A percentile compares a stretch with the other conserved stretches of the same genome.
phyloP scores from a whole-genome alignment of 805 yeast genomes.

The Candida nonsorbophila region DNA sequence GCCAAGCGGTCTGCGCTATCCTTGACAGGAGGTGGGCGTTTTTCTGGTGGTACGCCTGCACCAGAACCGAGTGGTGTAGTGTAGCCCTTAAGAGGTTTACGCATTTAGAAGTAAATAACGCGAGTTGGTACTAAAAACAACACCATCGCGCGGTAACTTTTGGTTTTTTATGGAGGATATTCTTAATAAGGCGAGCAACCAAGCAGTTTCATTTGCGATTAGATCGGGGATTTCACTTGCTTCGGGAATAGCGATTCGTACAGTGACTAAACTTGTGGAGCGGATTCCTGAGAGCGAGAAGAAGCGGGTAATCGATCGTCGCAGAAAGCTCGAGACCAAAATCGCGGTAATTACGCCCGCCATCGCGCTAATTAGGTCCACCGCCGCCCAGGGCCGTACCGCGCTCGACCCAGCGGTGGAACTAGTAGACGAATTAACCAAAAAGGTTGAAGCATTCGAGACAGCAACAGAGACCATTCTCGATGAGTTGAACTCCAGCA shows the following conservation, averaged over 20 bases:
- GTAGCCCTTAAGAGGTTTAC: constrained; percentile 33
- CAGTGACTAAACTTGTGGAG: constrained; percentile 53
- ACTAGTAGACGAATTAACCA: constrained; percentile 50
- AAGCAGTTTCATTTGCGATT: constrained; percentile 76
- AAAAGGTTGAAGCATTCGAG: constrained; percentile 56
- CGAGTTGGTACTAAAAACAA: constrained; percentile 1
- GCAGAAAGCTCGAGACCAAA: constrained; percentile 47
- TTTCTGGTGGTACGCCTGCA: constrained; percentile 56
- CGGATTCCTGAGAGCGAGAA: constrained; percentile 52
- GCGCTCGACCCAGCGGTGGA: constrained; percentile 49
- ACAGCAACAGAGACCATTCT: constrained; percentile 38
- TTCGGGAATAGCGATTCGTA: constrained; percentile 64
- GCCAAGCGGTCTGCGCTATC: constrained; percentile 50
- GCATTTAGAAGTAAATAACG: constrained; percentile 11
- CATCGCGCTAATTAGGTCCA: constrained; percentile 59
- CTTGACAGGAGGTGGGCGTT: constrained; percentile 48
- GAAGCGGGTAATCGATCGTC: constrained; percentile 33
- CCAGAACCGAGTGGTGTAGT: constrained; percentile 60
- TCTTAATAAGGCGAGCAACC: constrained; percentile 58
- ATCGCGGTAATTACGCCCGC: constrained; percentile 60
- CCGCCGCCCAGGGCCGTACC: constrained; percentile 59
- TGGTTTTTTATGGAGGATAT: constrained; percentile 32
- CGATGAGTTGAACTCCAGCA: constrained; percentile 19
- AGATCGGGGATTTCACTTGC: constrained; percentile 73
- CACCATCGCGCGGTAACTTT: neutral